Conservation (phyloP, 169 alveolate species). For the Cryptosporidium meleagridis region DNA sequence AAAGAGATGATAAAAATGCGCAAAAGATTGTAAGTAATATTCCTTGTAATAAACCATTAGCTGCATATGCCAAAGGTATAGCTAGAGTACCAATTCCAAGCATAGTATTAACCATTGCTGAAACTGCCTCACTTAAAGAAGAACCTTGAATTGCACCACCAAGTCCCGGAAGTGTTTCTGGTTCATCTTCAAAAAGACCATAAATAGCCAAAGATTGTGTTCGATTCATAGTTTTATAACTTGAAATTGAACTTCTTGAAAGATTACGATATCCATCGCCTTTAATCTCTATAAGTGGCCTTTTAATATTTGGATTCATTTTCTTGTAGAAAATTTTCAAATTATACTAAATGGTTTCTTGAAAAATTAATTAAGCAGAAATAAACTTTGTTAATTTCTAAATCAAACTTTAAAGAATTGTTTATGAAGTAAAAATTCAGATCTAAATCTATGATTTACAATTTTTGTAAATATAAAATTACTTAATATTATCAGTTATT, state of each 20-base stretch:
- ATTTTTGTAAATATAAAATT: no score
- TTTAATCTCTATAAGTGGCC: slow-evolving; percentile 4
- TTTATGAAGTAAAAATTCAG: not conserved
- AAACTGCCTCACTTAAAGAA: slow-evolving; percentile 50
- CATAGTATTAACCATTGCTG: slow-evolving; percentile 74
- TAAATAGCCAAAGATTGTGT: slow-evolving; percentile 66
- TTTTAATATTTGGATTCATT: slow-evolving; percentile 24
- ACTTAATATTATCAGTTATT: not conserved
- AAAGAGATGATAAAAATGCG: slow-evolving; percentile 62
- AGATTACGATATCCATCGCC: not conserved
- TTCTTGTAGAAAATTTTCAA: not conserved
- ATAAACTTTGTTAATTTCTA: not conserved
- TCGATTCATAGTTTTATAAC: slow-evolving; percentile 66
- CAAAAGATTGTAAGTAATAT: slow-evolving; percentile 26
- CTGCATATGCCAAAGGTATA: slow-evolving; percentile 69
- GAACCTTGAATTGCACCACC: slow-evolving; percentile 76
- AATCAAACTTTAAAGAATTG: not conserved
- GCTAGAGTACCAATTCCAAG: slow-evolving; percentile 74
- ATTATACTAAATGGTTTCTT: not conserved
- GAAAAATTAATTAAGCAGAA: not conserved
- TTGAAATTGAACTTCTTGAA: slow-evolving; percentile 41
- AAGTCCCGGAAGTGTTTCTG: slow-evolving; percentile 73
- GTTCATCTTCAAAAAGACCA: slow-evolving; percentile 71
- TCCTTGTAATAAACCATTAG: slow-evolving; percentile 74
- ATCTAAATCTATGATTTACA: no score